These are phyloP conservation scores for Picea sitchensis DNA, from an alignment of 75 land plant species.

Conservation along the genomic window DNA sequence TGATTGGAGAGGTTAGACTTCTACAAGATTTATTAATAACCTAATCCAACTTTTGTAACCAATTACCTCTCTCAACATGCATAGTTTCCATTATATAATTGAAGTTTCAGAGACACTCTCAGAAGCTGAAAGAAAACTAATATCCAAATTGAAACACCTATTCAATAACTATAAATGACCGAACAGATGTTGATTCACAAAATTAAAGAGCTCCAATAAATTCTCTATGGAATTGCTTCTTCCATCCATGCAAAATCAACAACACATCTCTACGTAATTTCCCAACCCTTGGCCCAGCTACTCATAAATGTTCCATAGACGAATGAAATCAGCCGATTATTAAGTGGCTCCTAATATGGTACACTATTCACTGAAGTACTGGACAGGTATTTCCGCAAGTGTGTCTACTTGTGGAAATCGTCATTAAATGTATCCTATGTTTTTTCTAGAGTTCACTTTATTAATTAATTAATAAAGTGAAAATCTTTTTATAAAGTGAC, in stretches of 20 bases:
- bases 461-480: too few relatives aligned
- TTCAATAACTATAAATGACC: not conserved
- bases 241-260: not conserved
- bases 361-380: not conserved
- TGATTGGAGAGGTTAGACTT: not conserved
- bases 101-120: not conserved
- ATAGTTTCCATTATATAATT: not conserved
- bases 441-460: too few relatives aligned
- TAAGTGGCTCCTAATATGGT: not conserved
- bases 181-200: not conserved
- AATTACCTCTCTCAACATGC: not conserved
- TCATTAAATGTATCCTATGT: too few relatives aligned
- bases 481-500: too few relatives aligned
- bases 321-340: not conserved
- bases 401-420: too few relatives aligned
- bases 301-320: not conserved
- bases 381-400: not conserved
- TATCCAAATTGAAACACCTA: not conserved
- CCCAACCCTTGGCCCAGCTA: not conserved
- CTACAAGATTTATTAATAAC: not conserved
- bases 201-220: not conserved
- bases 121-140: not conserved
- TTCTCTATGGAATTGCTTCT: not conserved
- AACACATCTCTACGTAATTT: not conserved
- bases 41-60: not conserved